phyloP scores from a whole-genome alignment of 257 asterid species.

The Salvia hispanica region DNA sequence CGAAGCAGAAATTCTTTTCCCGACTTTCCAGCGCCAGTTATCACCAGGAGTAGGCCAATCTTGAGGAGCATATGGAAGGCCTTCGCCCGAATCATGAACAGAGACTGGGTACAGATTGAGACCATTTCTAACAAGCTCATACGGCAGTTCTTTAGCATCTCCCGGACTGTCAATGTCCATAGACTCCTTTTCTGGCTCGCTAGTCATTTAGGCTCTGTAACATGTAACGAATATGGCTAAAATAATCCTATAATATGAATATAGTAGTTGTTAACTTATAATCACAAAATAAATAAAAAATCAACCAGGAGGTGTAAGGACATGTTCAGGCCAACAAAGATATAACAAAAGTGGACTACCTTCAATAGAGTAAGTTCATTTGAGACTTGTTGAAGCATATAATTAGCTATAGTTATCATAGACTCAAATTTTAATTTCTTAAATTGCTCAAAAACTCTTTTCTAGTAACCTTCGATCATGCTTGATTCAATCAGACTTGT shows the following conservation, averaged over 20 bases:
- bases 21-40: conserved; percentile 87
- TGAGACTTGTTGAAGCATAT: background rate
- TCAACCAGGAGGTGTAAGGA: background rate
- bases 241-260: background rate
- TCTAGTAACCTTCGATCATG: background rate
- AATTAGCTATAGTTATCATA: too few relatives aligned
- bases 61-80: conserved; percentile 86
- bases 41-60: conserved; percentile 91
- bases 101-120: conserved; percentile 60
- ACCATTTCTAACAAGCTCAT: conserved; percentile 42
- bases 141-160: conserved; percentile 42
- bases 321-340: background rate
- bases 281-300: background rate
- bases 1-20: conserved; percentile 52
- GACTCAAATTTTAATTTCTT: too few relatives aligned
- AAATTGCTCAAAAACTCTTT: background rate
- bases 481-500: background rate
- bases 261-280: background rate
- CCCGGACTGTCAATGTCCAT: conserved; percentile 62
- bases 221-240: conserved; percentile 12
- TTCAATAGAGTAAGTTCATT: background rate
- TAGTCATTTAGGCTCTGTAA: conserved; percentile 37
- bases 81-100: conserved; percentile 58
- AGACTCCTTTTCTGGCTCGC: conserved; percentile 30
- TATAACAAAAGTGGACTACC: background rate